Percentiles rank a stretch among this genome's conserved stretches.
These are phyloP conservation scores for Cadophora gregata DNA, from an alignment of 2,329 filamentous ascomycete genomes.

Conservation along the genomic window DNA sequence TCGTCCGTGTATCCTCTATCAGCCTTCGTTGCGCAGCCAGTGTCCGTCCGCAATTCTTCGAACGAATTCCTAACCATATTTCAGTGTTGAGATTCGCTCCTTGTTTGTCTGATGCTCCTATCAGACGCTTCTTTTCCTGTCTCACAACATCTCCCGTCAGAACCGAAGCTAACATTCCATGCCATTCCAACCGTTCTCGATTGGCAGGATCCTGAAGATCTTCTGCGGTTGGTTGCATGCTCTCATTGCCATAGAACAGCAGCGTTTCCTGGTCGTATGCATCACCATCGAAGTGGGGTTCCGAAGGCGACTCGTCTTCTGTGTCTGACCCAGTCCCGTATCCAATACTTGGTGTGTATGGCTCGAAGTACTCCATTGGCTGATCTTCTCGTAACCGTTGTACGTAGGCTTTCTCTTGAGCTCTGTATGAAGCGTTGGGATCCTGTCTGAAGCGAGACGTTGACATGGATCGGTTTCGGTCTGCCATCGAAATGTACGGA, in stretches of 20 bases:
- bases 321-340: constrained; percentile 78
- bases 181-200: constrained; percentile 93
- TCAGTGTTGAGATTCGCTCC: constrained; percentile 71
- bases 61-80: constrained; percentile 88
- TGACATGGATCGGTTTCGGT: constrained; percentile 61
- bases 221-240: constrained; percentile 85
- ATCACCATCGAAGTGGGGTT: constrained; percentile 81
- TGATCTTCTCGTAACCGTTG: constrained; percentile 87
- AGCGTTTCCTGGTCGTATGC: constrained; percentile 90
- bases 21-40: constrained; percentile 84
- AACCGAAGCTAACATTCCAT: constrained; percentile 95
- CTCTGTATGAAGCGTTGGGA: constrained; percentile 75
- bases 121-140: constrained; percentile 95
- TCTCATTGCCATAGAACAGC: constrained; percentile 90
- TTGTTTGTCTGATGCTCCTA: constrained; percentile 71
- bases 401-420: constrained; percentile 94
- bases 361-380: constrained; percentile 56
- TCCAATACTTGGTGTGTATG: constrained; percentile 70
- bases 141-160: constrained; percentile 95
- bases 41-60: constrained; percentile 83
- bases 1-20: constrained; percentile 81
- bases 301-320: constrained; percentile 90
- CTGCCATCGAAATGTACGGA: constrained; percentile 49
- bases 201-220: constrained; percentile 89
- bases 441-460: constrained; percentile 63